Base-by-base conservation (phyloP, 306 rosid genomes). In the Macrotyloma uniflorum region DNA sequence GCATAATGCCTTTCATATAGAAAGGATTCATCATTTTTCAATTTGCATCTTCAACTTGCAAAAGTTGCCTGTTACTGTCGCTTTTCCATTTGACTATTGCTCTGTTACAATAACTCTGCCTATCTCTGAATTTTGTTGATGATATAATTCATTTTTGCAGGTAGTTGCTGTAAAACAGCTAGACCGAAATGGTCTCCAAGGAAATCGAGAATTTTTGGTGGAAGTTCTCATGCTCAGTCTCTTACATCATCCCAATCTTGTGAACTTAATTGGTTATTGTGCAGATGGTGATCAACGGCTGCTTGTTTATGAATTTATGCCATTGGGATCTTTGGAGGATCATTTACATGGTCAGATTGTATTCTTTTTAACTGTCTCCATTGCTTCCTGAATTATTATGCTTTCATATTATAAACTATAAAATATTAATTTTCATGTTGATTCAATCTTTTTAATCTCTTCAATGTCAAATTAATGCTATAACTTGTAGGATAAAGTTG, bases 181-280 rank as follows among this genome's bases (percentile, higher is more conserved):
- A 72, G 98, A 96, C 75, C 91, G 98, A 70, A 93, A 93, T 83
- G 99, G 99, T 74, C 94, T 96, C 50, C 99, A 96, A 88, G 99
- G 98, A 79, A 96, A 96, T 85, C 89, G 99, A 20, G 99, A 96
- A 66, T 96, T 96, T 88, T 67, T 96, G 85, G 98, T 96, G 81
- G 99, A 96, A 93, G 99, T 96, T 83, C 96, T 96, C 70, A 96
- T 96, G 99, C 99, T 96, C 72, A 96, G 99, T 87, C 98, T 96
- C 81, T 89, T 96, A 79, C 99, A 96, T 86, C 99, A 96, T 79
- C 82, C 93, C 28, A 96, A 96, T 84, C 99, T 96, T 75, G 99
- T 96, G 83, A 96, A 91, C 85, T 88, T 96, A 75, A 96, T 96
- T 22, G 99, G 99, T 67, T 96, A 96, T 80, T 96, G 99, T 42